Conservation (phyloP, 2,329 filamentous ascomycete species). For the Rugonectria rugulosa region DNA sequence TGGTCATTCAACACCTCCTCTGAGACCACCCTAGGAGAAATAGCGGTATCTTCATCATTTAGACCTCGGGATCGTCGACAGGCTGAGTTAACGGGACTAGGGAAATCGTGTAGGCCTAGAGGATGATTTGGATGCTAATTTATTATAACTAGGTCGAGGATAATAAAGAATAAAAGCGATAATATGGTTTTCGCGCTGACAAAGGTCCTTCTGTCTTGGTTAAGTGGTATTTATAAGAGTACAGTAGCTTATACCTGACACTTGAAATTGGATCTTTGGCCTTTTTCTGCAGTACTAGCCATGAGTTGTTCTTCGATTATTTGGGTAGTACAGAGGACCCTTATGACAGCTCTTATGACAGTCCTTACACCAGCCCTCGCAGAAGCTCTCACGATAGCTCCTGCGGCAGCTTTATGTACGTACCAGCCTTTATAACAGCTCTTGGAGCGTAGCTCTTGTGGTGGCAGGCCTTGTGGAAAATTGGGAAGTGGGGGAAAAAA, state of each 20-base stretch:
- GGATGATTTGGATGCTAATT: constrained; percentile 22
- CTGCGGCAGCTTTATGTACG: too few species aligned
- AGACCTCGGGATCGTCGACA: constrained; percentile 18
- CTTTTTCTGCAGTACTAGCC: constrained; percentile 58
- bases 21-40: constrained; percentile 7
- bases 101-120: constrained; percentile 29
- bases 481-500: too few species aligned
- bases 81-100: constrained; percentile 30
- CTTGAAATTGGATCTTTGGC: constrained; percentile 62
- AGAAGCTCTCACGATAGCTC: too few species aligned
- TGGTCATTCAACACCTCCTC: constrained; percentile 51
- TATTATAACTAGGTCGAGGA: constrained; percentile 26
- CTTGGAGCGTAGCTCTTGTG: too few species aligned
- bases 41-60: constrained; percentile 9
- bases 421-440: too few species aligned
- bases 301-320: constrained; percentile 57
- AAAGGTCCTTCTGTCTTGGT: constrained; percentile 43
- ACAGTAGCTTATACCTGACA: constrained; percentile 59
- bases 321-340: constrained; percentile 58
- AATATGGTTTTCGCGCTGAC: constrained; percentile 32
- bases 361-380: too few species aligned
- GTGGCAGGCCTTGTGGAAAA: too few species aligned
- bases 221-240: constrained; percentile 55
- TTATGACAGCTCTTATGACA: constrained; percentile 55
- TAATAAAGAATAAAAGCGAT: constrained; percentile 21